Conservation (phyloP, 345 rosid genomes). For the Abelmoschus esculentus region DNA sequence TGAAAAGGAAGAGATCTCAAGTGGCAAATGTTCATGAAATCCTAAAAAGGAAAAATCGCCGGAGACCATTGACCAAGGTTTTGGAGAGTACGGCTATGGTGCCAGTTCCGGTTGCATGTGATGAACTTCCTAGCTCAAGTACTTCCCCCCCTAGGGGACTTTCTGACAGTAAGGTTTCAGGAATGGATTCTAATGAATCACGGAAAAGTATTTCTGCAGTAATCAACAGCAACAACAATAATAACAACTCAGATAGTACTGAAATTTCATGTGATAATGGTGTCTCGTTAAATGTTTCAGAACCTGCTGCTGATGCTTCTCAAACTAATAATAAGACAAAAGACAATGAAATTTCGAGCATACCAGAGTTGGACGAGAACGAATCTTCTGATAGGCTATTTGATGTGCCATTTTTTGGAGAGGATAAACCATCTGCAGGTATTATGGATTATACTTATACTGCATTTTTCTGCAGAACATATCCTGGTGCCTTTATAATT, state of each 20-base stretch:
- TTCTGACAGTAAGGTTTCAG: slow-evolving; percentile 52
- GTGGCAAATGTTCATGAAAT: slow-evolving; percentile 47
- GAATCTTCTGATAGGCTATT: slow-evolving; percentile 48
- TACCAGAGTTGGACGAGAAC: slow-evolving; percentile 40
- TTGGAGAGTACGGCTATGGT: slow-evolving; percentile 83
- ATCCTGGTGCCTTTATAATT: not conserved
- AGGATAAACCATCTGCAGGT: slow-evolving; percentile 64
- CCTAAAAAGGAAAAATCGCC: slow-evolving; percentile 65
- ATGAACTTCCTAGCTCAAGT: slow-evolving; percentile 54
- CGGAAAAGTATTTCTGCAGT: slow-evolving; percentile 38
- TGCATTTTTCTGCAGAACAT: not conserved
- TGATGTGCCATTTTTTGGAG: slow-evolving; percentile 79
- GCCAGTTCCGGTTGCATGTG: slow-evolving; percentile 58
- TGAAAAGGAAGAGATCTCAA: slow-evolving; percentile 68
- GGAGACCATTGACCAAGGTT: slow-evolving; percentile 78
- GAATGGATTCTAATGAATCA: slow-evolving; percentile 49
- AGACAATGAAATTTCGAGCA: slow-evolving; percentile 46
- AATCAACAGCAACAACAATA: slow-evolving; percentile 31
- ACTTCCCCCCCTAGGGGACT: slow-evolving; percentile 38
- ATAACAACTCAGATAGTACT: slow-evolving; percentile 67
- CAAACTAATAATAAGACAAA: slow-evolving; percentile 40
- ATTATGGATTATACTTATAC: slow-evolving; percentile 13
- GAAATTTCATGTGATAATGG: slow-evolving; percentile 56
- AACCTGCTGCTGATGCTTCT: slow-evolving; percentile 37
- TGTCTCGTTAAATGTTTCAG: slow-evolving; percentile 30